phyloP scores from a whole-genome alignment of 2,329 filamentous ascomycete genomes.

The Paecilomyces sp. region DNA sequence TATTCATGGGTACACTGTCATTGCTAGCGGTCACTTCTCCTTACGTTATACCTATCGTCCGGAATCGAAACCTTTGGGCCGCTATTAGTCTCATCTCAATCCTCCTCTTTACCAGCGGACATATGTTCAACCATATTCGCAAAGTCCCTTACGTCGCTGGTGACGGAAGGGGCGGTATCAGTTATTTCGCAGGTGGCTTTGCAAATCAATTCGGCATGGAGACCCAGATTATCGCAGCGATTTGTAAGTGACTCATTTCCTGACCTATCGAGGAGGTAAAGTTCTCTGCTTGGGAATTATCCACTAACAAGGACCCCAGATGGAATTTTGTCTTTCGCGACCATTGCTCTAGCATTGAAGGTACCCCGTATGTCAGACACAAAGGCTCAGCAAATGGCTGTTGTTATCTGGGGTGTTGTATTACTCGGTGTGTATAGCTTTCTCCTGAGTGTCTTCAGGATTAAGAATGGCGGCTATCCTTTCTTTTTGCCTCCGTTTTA shows the following conservation, averaged over 20 bases:
- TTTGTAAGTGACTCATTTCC: constrained; percentile 60
- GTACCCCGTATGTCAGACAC: constrained; percentile 79
- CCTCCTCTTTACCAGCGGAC: constrained; percentile 86
- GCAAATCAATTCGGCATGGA: constrained; percentile 91
- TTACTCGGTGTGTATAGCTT: constrained; percentile 87
- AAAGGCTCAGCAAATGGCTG: constrained; percentile 70
- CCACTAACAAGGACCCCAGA: constrained; percentile 40
- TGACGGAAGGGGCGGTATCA: constrained; percentile 77
- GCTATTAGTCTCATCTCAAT: constrained; percentile 81
- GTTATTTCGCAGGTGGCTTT: constrained; percentile 86
- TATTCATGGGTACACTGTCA: constrained; percentile 63
- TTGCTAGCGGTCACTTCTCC: constrained; percentile 65
- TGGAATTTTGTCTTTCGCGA: constrained; percentile 76
- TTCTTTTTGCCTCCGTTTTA: constrained; percentile 90
- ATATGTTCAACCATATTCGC: constrained; percentile 99
- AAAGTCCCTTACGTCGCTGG: constrained; percentile 88
- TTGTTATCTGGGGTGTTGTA: constrained; percentile 70
- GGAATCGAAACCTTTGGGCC: constrained; percentile 92
- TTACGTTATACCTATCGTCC: constrained; percentile 72
- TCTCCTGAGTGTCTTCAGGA: constrained; percentile 83
- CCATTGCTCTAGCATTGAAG: constrained; percentile 85
- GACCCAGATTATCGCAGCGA: constrained; percentile 86
- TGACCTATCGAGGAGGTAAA: not conserved
- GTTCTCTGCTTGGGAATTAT: not conserved
- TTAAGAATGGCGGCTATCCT: constrained; percentile 92